A percentile compares a stretch with the other conserved stretches of the same genome.
Evolutionary conservation across 2,329 filamentous ascomycete genomes (phyloP).

Genomic region (Westerdykella aurantiaca): DNA sequence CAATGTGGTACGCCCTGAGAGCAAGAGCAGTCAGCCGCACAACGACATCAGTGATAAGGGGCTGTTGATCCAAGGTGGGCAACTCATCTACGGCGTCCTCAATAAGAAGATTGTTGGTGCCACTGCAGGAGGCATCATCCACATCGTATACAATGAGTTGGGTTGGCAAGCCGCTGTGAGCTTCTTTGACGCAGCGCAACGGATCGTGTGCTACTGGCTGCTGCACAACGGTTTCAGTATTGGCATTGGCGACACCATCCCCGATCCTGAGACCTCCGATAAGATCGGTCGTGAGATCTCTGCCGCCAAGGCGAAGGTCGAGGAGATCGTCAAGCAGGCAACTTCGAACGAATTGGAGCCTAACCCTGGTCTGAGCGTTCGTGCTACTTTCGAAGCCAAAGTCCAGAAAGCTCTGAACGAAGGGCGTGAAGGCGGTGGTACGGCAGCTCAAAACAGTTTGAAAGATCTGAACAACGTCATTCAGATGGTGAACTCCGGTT

Average conservation of each 20-base stretch:
- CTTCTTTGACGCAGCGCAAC: slow-evolving; percentile 94
- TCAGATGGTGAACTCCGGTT: slow-evolving; percentile 92
- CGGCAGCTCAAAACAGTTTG: slow-evolving; percentile 80
- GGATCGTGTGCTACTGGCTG: slow-evolving; percentile 95
- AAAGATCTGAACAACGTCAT: slow-evolving; percentile 96
- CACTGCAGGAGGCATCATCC: slow-evolving; percentile 81
- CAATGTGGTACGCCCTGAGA: slow-evolving; percentile 58
- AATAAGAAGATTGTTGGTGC: slow-evolving; percentile 95
- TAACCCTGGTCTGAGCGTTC: slow-evolving; percentile 96
- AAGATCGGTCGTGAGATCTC: slow-evolving; percentile 79
- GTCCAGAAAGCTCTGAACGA: slow-evolving; percentile 91
- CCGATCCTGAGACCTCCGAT: slow-evolving; percentile 75
- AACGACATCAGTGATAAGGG: slow-evolving; percentile 73
- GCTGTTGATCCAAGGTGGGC: slow-evolving; percentile 75
- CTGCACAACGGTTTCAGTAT: slow-evolving; percentile 96
- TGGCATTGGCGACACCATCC: slow-evolving; percentile 96
- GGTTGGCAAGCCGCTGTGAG: slow-evolving; percentile 79
- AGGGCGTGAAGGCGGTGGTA: slow-evolving; percentile 94
- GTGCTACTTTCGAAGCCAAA: slow-evolving; percentile 96
- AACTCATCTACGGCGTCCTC: slow-evolving; percentile 84
- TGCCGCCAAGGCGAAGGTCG: slow-evolving; percentile 74
- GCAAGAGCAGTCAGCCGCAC: slow-evolving; percentile 53
- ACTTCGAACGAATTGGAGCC: slow-evolving; percentile 84
- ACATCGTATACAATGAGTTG: slow-evolving; percentile 94
- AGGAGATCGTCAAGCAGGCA: slow-evolving; percentile 66